phyloP scores from a whole-genome alignment of 441 rosid species.

The Aquilaria agallochum region DNA sequence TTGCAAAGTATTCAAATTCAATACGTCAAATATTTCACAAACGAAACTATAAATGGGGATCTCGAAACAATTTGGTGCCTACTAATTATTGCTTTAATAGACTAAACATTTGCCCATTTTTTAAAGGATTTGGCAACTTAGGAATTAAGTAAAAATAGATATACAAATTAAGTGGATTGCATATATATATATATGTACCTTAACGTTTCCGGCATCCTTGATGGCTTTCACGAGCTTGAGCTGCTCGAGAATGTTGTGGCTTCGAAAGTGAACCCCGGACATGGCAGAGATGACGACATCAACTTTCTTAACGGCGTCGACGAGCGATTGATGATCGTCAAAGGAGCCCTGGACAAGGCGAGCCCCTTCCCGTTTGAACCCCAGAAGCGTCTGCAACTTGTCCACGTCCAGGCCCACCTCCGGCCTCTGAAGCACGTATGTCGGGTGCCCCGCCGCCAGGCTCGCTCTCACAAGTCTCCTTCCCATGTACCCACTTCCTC shows the following conservation, averaged over 20 bases:
- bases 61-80: too few species aligned
- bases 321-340: conserved; percentile 57
- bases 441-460: conserved; percentile 55
- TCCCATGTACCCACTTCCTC: conserved; percentile 84
- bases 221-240: conserved; percentile 83
- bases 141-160: too few species aligned
- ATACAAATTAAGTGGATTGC: too few species aligned
- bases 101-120: too few species aligned
- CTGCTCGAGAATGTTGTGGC: conserved; percentile 64
- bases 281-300: conserved; percentile 81
- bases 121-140: too few species aligned
- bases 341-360: conserved; percentile 55
- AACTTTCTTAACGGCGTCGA: conserved; percentile 62
- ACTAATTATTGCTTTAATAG: too few species aligned
- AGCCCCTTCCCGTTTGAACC: conserved; percentile 69
- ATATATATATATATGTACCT: conserved; percentile 30
- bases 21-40: too few species aligned
- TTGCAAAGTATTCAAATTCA: too few species aligned
- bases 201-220: conserved; percentile 78
- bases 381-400: conserved; percentile 51
- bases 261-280: conserved; percentile 73
- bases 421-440: conserved; percentile 63
- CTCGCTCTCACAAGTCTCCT: conserved; percentile 73
- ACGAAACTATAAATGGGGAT: too few species aligned
- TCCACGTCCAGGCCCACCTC: conserved; percentile 77